Evolutionary conservation across 768 basidiomycete species (phyloP).

Genomic region (Hemileccinum rubropunctum): DNA sequence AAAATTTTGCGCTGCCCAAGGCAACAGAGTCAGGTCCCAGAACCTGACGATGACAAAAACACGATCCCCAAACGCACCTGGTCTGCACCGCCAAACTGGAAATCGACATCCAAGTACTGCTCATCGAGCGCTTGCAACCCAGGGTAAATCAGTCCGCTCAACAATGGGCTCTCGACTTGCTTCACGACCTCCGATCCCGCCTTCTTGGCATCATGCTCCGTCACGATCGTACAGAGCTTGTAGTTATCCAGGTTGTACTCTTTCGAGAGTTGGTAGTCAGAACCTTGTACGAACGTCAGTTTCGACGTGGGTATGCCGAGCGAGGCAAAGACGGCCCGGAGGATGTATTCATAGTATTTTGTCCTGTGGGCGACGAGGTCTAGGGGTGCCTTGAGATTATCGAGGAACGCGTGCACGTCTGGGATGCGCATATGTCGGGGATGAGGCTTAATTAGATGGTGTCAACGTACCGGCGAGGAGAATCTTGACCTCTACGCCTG

Average conservation of each 20-base stretch:
- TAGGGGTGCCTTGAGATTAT: slow-evolving; percentile 93
- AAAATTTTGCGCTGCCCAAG: slow-evolving; percentile 89
- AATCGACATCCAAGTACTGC: slow-evolving; percentile 92
- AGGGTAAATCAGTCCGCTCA: slow-evolving; percentile 93
- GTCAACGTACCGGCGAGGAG: slow-evolving; percentile 65
- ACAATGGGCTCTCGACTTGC: slow-evolving; percentile 87
- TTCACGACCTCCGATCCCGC: slow-evolving; percentile 99
- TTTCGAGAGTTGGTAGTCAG: slow-evolving; percentile 85
- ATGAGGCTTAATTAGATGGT: background rate
- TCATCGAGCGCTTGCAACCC: slow-evolving; percentile 97
- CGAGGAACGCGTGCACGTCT: slow-evolving; percentile 97
- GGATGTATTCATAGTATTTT: slow-evolving; percentile 83
- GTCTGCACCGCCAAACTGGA: slow-evolving; percentile 97
- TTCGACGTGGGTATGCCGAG: slow-evolving; percentile 88
- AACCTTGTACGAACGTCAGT: slow-evolving; percentile 83
- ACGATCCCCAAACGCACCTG: slow-evolving; percentile 56
- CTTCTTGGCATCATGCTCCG: slow-evolving; percentile 96
- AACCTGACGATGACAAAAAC: background rate
- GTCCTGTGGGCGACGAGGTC: slow-evolving; percentile 87
- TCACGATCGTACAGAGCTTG: slow-evolving; percentile 84
- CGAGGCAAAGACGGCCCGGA: slow-evolving; percentile 80
- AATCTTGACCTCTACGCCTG: slow-evolving; percentile 86
- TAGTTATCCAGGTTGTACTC: slow-evolving; percentile 97
- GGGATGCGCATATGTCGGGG: slow-evolving; percentile 1
- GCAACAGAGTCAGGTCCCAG: background rate